Base-by-base conservation (phyloP, 805 yeast genomes). In the Saturnispora bothae region DNA sequence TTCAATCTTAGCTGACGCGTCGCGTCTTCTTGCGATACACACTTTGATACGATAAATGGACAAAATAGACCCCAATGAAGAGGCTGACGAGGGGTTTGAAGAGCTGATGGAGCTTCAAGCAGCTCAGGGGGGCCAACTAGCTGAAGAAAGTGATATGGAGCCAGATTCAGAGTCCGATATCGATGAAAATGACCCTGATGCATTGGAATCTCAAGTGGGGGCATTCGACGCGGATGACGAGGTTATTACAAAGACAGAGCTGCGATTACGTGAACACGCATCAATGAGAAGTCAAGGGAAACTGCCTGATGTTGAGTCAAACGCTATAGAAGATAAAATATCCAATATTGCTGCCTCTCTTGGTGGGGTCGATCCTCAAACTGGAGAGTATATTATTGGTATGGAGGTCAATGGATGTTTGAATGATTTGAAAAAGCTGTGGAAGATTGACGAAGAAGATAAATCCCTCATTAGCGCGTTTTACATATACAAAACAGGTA, bases 391-490 rank as follows among this genome's bases (percentile, higher is more conserved):
- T 51, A 74, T 73, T 43, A 67, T 88, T 3, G 97, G 97, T 9
- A 85, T 80, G 42, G 96, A 89, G 51, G 94, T 94, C 2, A 56
- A 73, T 39, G 86, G 86, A 1, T 85, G 96, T 59, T 60, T 92
- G 23, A 79, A 82, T 48, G 98, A 92, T 88, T 83, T 33, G 97
- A 89, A 56, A 92, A 83, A 40, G 12, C 28, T 26, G 6, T 26
- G 28, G 28, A 26, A n/a, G 15, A 12, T 10, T 26, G 28, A 26
- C 15, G 28, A 26, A n/a, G 28, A 26, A n/a, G 15, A 10, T 26
- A n/a, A n/a, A n/a, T 65, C 78, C 13, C 78, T 76, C 67, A 85
- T 80, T 43, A 96, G 89, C 4, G 94, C 95, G 0, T 67, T 83
- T 36, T 95, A 95, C 1, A 79, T 94, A 45, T 82, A 85, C 4